Evolutionary conservation across 2,329 filamentous ascomycete species (phyloP), one percentile per base, ranked within the genome.

Genomic region (Scolecobasidium constrictum): DNA sequence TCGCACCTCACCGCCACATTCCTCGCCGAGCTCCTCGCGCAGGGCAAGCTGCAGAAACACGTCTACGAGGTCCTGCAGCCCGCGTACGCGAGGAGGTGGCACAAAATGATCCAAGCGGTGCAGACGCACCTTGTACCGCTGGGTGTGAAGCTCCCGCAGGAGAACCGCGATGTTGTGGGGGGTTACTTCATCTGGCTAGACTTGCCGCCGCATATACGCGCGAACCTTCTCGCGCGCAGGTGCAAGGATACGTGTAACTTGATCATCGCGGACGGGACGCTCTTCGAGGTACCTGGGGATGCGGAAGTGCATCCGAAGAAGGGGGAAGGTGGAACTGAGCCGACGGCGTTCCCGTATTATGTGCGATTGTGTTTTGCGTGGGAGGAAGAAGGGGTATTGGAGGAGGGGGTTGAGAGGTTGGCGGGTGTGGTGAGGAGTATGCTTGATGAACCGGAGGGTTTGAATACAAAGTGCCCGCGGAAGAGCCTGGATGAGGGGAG

Each of bases 171-270:
- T 15, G 20, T 46, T 5, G 42, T 26, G n/a, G 46, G 46, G 17
- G 87, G 87, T 0, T 94, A 90, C 57, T 94, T 94, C 58, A 66
- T 94, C 38, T 94, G 86, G 86, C 60, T 93, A 19, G 70, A 68
- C 2, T 59, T 94, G 4, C 78, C 80, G 0, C 48, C 58, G 48
- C 43, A 56, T 35, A 62, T 81, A 42, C 66, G 69, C 6, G 77
- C 72, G 26, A 63, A 62, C 22, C 67, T 71, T 5, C 65, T 86
- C 22, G 74, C 75, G 5, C 62, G 69, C 50, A 65, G 67, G 31
- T 80, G 80, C 13, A 64, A 71, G 53, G 61, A 67, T 17, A 73
- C 81, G 43, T 80, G 83, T 58, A 76, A 78, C 37, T 58, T 93
- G 44, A 69, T 78, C 19, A 67, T 92, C 17, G 83, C 79, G 18